Base-by-base conservation (phyloP, 176 grass and related monocot genomes). In the Cenchrus purpureus region DNA sequence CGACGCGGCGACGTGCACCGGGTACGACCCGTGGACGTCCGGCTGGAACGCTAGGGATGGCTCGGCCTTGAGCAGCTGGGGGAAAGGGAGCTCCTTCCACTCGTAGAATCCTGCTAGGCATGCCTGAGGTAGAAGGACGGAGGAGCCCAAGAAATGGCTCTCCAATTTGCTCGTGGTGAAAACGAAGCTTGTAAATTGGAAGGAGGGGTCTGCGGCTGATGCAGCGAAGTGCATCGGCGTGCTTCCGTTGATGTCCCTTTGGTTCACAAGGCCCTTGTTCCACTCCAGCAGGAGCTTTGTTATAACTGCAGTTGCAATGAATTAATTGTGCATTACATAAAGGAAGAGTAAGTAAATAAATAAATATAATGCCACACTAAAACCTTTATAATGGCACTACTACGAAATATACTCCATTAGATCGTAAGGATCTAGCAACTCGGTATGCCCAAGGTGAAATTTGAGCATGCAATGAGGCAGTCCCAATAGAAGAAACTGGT, bases 221-320 rank as follows among this genome's bases (percentile, higher is more conserved):
- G 73, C 81, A 3, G 73, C 80, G n/a, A 84, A 77, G 74, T 88
- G 87, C 74, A 79, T 31, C 29, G 87, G 81, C 6, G 87, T 88
- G 22, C 80, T 84, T 19, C 87, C 87, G 0, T 22, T 8, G n/a
- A 15, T 6, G 43, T 88, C 87, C 31, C 20, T 49, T 65, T 62
- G 56, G 51, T 65, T 15, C 8, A 45, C 50, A 1, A 88, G 74
- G 29, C 54, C 48, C 65, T 28, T 62, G 7, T 88, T 71, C 87
- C 81, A 79, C 1, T 8, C 0, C 0, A 88, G 53, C 12, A 88
- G 44, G 14, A 45, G 14, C 48, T 13, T 42, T 17, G 81, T 55
- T 57, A 57, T 75, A 25, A 13, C 85, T 87, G 67, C 42, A 10
- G 0, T 68, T 40, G 12, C 20, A 43, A 10, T 43, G 5, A 51